phyloP scores from a whole-genome alignment of 805 yeast genomes.

The Candida namnaoensis region DNA sequence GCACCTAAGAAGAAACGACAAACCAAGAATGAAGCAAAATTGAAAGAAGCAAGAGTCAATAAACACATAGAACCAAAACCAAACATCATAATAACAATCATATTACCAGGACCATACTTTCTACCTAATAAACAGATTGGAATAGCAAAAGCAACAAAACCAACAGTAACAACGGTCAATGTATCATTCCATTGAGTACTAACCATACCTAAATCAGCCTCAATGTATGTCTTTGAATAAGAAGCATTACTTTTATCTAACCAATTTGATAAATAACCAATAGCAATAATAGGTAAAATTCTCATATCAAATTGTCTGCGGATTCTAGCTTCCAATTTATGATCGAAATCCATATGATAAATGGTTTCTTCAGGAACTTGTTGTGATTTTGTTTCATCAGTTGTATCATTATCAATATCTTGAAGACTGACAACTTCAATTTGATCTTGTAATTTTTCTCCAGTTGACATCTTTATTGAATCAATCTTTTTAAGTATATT shows the following conservation, averaged over 20 bases:
- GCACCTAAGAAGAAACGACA: slow-evolving; percentile 36
- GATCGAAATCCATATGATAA: background rate
- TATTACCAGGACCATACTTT: slow-evolving; percentile 32
- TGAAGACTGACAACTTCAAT: background rate
- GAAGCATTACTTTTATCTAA: slow-evolving; percentile 41
- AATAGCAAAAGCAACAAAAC: slow-evolving; percentile 35
- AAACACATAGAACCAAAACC: slow-evolving; percentile 34
- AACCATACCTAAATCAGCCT: slow-evolving; percentile 28
- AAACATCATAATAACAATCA: slow-evolving; percentile 35
- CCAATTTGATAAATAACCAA: slow-evolving; percentile 39
- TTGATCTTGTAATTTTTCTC: too few relatives aligned
- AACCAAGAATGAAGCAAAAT: slow-evolving; percentile 27
- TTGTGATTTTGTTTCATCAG: background rate
- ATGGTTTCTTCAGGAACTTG: too few relatives aligned
- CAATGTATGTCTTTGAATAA: slow-evolving; percentile 40
- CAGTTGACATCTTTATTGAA: too few relatives aligned
- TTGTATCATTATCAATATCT: background rate
- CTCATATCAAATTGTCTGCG: slow-evolving; percentile 33
- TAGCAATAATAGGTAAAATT: slow-evolving; percentile 34
- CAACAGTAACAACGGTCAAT: slow-evolving; percentile 35
- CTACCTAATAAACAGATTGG: slow-evolving; percentile 34
- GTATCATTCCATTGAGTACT: slow-evolving; percentile 36
- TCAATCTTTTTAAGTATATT: too few relatives aligned
- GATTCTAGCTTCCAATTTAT: slow-evolving; percentile 19
- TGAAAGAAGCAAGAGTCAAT: slow-evolving; percentile 28